These are phyloP conservation scores for Arctium lappa DNA, from an alignment of 129 eudicot species.

Conservation along the genomic window DNA sequence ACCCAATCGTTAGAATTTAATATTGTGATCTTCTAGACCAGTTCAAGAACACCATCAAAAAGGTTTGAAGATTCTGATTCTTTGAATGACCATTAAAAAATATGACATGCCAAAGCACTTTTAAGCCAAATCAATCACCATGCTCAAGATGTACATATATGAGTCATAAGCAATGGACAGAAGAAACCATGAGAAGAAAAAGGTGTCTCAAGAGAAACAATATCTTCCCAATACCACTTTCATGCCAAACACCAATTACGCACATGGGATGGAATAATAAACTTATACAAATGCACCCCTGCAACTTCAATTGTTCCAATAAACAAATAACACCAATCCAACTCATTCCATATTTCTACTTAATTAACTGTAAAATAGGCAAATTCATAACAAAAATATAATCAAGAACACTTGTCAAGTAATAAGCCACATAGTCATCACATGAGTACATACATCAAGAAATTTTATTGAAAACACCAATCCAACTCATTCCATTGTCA, in stretches of 20 bases:
- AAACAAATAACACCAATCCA: neutral
- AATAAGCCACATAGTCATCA: neutral
- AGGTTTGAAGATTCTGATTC: neutral
- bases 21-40: neutral
- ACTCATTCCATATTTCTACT: slow-evolving; percentile 1
- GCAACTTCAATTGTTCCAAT: neutral
- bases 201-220: neutral
- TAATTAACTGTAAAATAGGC: neutral
- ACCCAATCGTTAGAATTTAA: neutral
- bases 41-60: neutral
- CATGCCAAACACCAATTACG: neutral
- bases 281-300: neutral
- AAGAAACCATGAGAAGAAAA: neutral
- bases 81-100: slow-evolving; percentile 2
- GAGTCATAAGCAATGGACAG: neutral
- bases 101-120: slow-evolving; percentile 3
- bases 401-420: neutral
- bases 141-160: neutral
- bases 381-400: neutral
- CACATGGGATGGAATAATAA: neutral
- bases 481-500: neutral
- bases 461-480: neutral
- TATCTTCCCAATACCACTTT: neutral
- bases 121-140: neutral
- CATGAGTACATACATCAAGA: neutral